Conservation (phyloP, 495 filamentous ascomycete genomes). For the Staphylotrichum longicolle region DNA sequence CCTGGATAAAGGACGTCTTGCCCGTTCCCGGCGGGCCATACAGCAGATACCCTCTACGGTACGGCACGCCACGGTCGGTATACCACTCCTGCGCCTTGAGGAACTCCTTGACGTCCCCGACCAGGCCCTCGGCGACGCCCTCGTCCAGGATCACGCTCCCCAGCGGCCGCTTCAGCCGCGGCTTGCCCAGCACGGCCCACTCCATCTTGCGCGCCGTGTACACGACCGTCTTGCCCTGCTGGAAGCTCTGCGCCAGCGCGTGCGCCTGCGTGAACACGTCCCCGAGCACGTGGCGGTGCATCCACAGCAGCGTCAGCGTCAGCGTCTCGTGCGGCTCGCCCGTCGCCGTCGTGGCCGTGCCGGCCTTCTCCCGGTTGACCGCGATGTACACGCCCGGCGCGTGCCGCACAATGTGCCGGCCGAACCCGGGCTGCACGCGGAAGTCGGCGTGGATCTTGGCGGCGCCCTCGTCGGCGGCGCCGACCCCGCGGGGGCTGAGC, state of each 20-base stretch:
- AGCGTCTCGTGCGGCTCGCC: slow-evolving; percentile 93
- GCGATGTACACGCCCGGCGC: slow-evolving; percentile 75
- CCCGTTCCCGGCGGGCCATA: slow-evolving; percentile 93
- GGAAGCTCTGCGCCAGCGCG: slow-evolving; percentile 65
- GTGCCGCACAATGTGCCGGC: slow-evolving; percentile 81
- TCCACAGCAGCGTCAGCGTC: slow-evolving; percentile 86
- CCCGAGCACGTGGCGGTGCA: slow-evolving; percentile 80
- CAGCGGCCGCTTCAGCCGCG: slow-evolving; percentile 80
- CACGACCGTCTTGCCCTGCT: slow-evolving; percentile 92
- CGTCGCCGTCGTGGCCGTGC: slow-evolving; percentile 64
- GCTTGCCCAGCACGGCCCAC: slow-evolving; percentile 84
- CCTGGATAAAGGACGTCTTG: slow-evolving; percentile 96
- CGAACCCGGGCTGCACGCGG: slow-evolving; percentile 84
- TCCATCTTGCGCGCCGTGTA: slow-evolving; percentile 77
- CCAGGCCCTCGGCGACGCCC: slow-evolving; percentile 81
- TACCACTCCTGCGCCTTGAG: slow-evolving; percentile 81
- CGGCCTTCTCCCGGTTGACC: slow-evolving; percentile 79
- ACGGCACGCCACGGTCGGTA: slow-evolving; percentile 90
- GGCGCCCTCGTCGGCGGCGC: slow-evolving; percentile 59
- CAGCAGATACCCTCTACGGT: slow-evolving; percentile 87
- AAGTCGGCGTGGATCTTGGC: slow-evolving; percentile 67
- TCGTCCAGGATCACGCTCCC: slow-evolving; percentile 83
- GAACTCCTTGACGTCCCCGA: slow-evolving; percentile 83
- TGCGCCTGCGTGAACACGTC: slow-evolving; percentile 84
- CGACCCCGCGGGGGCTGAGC: slow-evolving; percentile 61